phyloP scores from a whole-genome alignment of 2,329 filamentous ascomycete species.

The Aureobasidium pullulans region DNA sequence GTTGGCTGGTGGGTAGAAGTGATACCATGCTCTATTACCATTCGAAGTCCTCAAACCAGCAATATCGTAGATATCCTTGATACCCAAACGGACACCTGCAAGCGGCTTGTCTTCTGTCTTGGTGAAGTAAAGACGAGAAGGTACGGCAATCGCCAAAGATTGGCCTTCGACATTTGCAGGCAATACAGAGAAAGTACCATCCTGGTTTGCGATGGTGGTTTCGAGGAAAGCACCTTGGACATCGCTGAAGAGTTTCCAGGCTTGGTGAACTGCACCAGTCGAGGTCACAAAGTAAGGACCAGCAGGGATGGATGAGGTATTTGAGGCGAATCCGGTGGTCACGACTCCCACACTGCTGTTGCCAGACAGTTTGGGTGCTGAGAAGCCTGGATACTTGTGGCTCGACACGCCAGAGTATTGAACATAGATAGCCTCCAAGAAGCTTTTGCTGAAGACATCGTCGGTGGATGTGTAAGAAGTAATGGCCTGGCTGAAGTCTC shows the following conservation, averaged over 20 bases:
- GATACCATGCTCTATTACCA: slow-evolving; percentile 53
- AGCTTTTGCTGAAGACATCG: slow-evolving; percentile 36
- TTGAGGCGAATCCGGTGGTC: slow-evolving; percentile 17
- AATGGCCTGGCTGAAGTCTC: slow-evolving; percentile 21
- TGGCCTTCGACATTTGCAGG: slow-evolving; percentile 37
- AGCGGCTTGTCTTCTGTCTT: slow-evolving; percentile 49
- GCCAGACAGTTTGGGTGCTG: neutral
- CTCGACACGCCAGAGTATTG: slow-evolving; percentile 10
- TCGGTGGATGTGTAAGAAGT: slow-evolving; percentile 28
- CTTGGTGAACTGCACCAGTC: slow-evolving; percentile 40
- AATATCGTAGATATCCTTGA: slow-evolving; percentile 58
- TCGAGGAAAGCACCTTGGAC: slow-evolving; percentile 44
- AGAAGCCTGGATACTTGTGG: slow-evolving; percentile 10
- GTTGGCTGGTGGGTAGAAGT: slow-evolving; percentile 42
- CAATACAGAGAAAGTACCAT: slow-evolving; percentile 37
- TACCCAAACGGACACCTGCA: slow-evolving; percentile 52
- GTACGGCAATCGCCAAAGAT: slow-evolving; percentile 45
- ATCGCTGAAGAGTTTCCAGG: slow-evolving; percentile 45
- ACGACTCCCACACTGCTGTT: slow-evolving; percentile 14
- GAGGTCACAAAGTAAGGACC: slow-evolving; percentile 46
- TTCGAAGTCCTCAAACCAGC: slow-evolving; percentile 49
- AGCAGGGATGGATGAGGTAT: slow-evolving; percentile 27
- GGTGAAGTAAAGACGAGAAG: slow-evolving; percentile 53
- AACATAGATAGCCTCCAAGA: slow-evolving; percentile 25
- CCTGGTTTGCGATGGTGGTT: slow-evolving; percentile 31